Conservation (phyloP, 2,329 filamentous ascomycete genomes). For the Colletotrichum lupini region DNA sequence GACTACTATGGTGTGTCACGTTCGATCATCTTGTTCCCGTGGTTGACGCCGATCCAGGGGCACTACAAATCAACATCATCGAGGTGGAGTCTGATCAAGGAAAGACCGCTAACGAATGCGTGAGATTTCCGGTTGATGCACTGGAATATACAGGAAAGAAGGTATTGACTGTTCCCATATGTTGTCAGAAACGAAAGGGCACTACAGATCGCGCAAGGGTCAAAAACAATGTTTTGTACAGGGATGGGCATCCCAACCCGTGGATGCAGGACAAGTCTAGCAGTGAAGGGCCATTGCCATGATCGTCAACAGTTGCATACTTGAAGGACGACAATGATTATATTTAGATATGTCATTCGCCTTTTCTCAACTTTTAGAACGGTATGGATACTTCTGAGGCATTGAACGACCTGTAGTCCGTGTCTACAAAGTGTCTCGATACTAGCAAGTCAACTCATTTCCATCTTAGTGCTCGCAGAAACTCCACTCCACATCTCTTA, state of each 20-base stretch:
- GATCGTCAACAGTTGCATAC: too few relatives aligned
- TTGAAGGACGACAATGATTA: too few relatives aligned
- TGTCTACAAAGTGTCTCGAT: too few relatives aligned
- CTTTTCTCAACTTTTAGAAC: too few relatives aligned
- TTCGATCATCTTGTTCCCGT: conserved; percentile 52
- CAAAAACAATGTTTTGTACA: conserved; percentile 37
- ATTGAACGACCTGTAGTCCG: too few relatives aligned
- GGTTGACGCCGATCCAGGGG: conserved; percentile 50
- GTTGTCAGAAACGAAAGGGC: conserved; percentile 51
- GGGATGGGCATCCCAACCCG: neutral
- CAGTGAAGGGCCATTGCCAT: too few relatives aligned
- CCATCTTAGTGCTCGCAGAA: conserved; percentile 41
- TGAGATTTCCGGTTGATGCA: conserved; percentile 48
- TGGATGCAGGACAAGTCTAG: too few relatives aligned
- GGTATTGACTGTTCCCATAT: conserved; percentile 54
- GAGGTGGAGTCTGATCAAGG: conserved; percentile 48
- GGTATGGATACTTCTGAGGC: too few relatives aligned
- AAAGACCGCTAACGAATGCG: conserved; percentile 47
- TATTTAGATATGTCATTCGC: too few relatives aligned
- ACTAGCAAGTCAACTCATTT: too few relatives aligned
- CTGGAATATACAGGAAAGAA: conserved; percentile 51
- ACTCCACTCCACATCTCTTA: conserved; percentile 22
- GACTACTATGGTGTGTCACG: conserved; percentile 52
- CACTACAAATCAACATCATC: conserved; percentile 54
- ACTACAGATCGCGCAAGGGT: conserved; percentile 47